phyloP scores from a whole-genome alignment of 169 alveolate genomes.

The Plasmodium reichenowi region DNA sequence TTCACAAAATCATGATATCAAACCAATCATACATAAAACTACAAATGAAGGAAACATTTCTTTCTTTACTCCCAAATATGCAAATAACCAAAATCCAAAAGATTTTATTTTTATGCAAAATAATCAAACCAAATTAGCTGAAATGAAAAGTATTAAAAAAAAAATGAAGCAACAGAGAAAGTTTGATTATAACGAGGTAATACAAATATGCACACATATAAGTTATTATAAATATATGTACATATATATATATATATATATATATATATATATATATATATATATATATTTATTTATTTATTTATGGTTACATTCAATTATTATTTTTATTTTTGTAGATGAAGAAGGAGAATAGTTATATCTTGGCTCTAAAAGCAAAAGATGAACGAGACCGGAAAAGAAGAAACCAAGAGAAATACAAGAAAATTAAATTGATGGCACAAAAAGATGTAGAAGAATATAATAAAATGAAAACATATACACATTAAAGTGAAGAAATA shows the following conservation, averaged over 20 bases:
- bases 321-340: slow-evolving; percentile 33
- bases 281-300: neutral
- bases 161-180: slow-evolving; percentile 68
- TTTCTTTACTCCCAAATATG: slow-evolving; percentile 70
- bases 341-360: slow-evolving; percentile 63
- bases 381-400: slow-evolving; percentile 60
- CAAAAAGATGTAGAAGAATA: slow-evolving; percentile 65
- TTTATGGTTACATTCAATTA: neutral
- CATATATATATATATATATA: neutral
- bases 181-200: slow-evolving; percentile 70
- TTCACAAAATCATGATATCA: slow-evolving; percentile 28
- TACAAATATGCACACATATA: neutral
- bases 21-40: slow-evolving; percentile 31
- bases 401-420: slow-evolving; percentile 61
- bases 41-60: slow-evolving; percentile 1
- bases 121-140: slow-evolving; percentile 40
- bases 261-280: neutral
- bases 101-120: slow-evolving; percentile 60
- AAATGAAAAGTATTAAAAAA: slow-evolving; percentile 41
- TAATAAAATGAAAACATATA: slow-evolving; percentile 70
- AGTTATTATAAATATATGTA: neutral
- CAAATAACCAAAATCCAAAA: slow-evolving; percentile 51
- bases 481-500: slow-evolving; percentile 21
- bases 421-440: slow-evolving; percentile 69
- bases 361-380: slow-evolving; percentile 44